A percentile compares a stretch with the other conserved stretches of the same genome.
Evolutionary conservation across 331 rosid genomes (phyloP).

Genomic region (Malus hybrid): DNA sequence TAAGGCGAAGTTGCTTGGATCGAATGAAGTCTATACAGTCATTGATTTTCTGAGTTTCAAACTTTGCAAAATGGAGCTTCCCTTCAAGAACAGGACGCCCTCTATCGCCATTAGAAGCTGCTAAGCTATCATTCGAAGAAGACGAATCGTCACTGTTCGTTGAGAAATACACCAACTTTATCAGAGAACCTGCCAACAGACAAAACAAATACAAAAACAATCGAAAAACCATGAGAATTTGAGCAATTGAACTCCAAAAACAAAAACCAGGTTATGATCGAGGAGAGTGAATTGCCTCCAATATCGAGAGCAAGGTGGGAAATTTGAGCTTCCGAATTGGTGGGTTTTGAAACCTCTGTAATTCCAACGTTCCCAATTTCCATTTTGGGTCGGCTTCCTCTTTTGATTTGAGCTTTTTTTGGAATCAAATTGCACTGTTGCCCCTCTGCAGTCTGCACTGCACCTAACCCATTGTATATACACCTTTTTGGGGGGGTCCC

Average conservation of each 20-base stretch:
- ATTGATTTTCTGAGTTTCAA: slow-evolving; percentile 73
- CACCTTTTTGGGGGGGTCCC: background rate
- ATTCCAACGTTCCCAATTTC: slow-evolving; percentile 32
- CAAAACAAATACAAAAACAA: slow-evolving; percentile 1
- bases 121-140: slow-evolving; percentile 27
- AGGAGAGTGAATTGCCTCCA: slow-evolving; percentile 48
- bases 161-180: slow-evolving; percentile 79
- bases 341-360: slow-evolving; percentile 24
- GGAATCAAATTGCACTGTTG: background rate
- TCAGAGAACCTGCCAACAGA: slow-evolving; percentile 61
- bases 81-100: slow-evolving; percentile 43
- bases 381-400: slow-evolving; percentile 19
- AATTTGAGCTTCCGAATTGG: slow-evolving; percentile 21
- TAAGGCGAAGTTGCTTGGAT: slow-evolving; percentile 52
- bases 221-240: background rate
- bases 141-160: slow-evolving; percentile 27
- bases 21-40: slow-evolving; percentile 72
- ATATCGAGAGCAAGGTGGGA: slow-evolving; percentile 90
- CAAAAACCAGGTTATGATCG: background rate
- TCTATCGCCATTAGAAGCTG: slow-evolving; percentile 25
- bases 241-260: background rate
- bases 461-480: background rate
- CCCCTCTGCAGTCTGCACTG: background rate
- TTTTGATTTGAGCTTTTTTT: background rate
- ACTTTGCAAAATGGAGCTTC: slow-evolving; percentile 71